Evolutionary conservation across 768 basidiomycete species (phyloP).

Genomic region (Dioszegia aurantiaca): DNA sequence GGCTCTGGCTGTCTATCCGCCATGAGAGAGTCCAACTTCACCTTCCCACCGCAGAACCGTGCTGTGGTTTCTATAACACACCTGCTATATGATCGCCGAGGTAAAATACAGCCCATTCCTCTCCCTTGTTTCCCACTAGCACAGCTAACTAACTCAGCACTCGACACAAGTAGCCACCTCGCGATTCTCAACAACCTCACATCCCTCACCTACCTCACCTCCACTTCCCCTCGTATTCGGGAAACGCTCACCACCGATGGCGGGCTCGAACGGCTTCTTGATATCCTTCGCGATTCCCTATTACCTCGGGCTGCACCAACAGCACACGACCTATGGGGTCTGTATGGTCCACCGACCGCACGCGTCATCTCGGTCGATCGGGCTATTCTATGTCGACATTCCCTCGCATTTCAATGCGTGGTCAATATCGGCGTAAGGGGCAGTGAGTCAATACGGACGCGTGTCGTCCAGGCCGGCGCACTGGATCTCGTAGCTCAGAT

Average conservation of each 20-base stretch:
- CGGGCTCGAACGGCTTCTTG: slow-evolving; percentile 89
- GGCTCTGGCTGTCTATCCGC: neutral
- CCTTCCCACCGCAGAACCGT: slow-evolving; percentile 89
- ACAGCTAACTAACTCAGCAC: slow-evolving; percentile 36
- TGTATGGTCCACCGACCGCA: slow-evolving; percentile 50
- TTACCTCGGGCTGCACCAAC: slow-evolving; percentile 34
- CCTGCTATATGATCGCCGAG: slow-evolving; percentile 89
- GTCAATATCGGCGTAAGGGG: slow-evolving; percentile 96
- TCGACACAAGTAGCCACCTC: slow-evolving; percentile 54
- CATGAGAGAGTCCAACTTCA: slow-evolving; percentile 95
- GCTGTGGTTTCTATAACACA: slow-evolving; percentile 92
- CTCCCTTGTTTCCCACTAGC: neutral
- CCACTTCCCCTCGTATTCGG: slow-evolving; percentile 92
- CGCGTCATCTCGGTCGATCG: slow-evolving; percentile 48
- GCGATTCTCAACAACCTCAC: slow-evolving; percentile 86
- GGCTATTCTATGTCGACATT: slow-evolving; percentile 55
- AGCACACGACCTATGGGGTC: slow-evolving; percentile 48
- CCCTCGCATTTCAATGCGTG: slow-evolving; percentile 91
- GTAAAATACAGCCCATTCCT: slow-evolving; percentile 56
- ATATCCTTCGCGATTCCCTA: slow-evolving; percentile 71
- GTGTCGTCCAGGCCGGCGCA: slow-evolving; percentile 92
- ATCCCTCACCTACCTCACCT: slow-evolving; percentile 92
- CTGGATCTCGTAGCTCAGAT: slow-evolving; percentile 91
- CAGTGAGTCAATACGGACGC: slow-evolving; percentile 81
- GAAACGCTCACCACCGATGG: slow-evolving; percentile 99